Evolutionary conservation across 2,329 filamentous ascomycete species (phyloP).

Genomic region (Trichoderma pleuroti): DNA sequence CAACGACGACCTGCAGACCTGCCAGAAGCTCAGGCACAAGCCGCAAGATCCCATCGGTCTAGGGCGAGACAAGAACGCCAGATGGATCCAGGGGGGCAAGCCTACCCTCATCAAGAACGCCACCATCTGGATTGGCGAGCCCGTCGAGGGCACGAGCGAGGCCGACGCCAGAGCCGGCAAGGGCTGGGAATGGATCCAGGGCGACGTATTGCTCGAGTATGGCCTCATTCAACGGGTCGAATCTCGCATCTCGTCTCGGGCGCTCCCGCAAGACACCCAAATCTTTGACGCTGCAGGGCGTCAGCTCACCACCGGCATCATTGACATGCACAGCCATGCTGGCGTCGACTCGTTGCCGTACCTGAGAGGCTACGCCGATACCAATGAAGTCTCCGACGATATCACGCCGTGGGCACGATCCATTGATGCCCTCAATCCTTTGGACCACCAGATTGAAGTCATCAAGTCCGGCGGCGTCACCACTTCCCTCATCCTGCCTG

Average conservation of each 20-base stretch:
- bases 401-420: slow-evolving; percentile 66
- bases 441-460: slow-evolving; percentile 62
- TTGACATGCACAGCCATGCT: slow-evolving; percentile 70
- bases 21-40: slow-evolving; percentile 51
- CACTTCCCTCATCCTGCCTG: slow-evolving; percentile 63
- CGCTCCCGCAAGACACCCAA: slow-evolving; percentile 45
- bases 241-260: slow-evolving; percentile 38
- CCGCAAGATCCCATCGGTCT: slow-evolving; percentile 54
- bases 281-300: slow-evolving; percentile 58
- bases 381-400: slow-evolving; percentile 61
- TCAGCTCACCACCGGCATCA: slow-evolving; percentile 62
- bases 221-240: slow-evolving; percentile 58
- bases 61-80: slow-evolving; percentile 57
- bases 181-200: slow-evolving; percentile 56
- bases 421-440: slow-evolving; percentile 61
- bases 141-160: slow-evolving; percentile 45
- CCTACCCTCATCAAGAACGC: slow-evolving; percentile 64
- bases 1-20: slow-evolving; percentile 51
- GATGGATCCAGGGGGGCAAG: slow-evolving; percentile 55
- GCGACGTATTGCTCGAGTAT: slow-evolving; percentile 59
- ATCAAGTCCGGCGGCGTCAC: slow-evolving; percentile 74
- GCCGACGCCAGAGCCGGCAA: slow-evolving; percentile 55
- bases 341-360: slow-evolving; percentile 57
- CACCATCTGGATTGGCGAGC: slow-evolving; percentile 64
- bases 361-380: slow-evolving; percentile 53